Evolutionary conservation across 768 basidiomycete species (phyloP).

Genomic region (Hemileccinum impolitum): DNA sequence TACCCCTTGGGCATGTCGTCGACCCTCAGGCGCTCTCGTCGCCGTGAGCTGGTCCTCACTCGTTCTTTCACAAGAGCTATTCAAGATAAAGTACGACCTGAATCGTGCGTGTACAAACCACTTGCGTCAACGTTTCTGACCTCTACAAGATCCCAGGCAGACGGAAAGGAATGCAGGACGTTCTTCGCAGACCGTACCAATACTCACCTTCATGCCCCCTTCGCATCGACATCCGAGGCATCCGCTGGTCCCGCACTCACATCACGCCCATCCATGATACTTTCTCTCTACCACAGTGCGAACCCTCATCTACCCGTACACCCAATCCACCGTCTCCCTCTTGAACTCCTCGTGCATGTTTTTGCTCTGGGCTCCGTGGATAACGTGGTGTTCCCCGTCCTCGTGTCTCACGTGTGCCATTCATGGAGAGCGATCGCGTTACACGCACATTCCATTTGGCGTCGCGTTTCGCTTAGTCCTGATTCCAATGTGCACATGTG

Average conservation of each 20-base stretch:
- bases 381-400: conserved; percentile 54
- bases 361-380: conserved; percentile 59
- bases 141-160: conserved; percentile 12
- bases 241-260: conserved; percentile 12
- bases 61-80: conserved; percentile 50
- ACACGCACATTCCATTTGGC: conserved; percentile 62
- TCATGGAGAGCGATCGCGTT: conserved; percentile 61
- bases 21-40: conserved; percentile 45
- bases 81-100: conserved; percentile 37
- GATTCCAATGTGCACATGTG: conserved; percentile 49
- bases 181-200: conserved; percentile 23
- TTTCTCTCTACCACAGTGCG: conserved; percentile 23
- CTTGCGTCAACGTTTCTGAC: conserved; percentile 4
- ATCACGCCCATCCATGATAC: conserved; percentile 27
- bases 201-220: conserved; percentile 9
- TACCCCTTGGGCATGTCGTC: conserved; percentile 35
- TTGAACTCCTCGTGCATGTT: conserved; percentile 61
- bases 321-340: conserved; percentile 56
- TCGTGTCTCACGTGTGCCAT: conserved; percentile 66
- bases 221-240: conserved; percentile 16
- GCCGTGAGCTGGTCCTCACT: conserved; percentile 44
- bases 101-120: conserved; percentile 27
- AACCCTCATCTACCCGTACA: conserved; percentile 35
- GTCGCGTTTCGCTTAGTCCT: conserved; percentile 50
- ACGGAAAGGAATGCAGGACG: conserved; percentile 20